Conservation (phyloP, 495 filamentous ascomycete genomes). For the Mycothermus thermophilus region DNA sequence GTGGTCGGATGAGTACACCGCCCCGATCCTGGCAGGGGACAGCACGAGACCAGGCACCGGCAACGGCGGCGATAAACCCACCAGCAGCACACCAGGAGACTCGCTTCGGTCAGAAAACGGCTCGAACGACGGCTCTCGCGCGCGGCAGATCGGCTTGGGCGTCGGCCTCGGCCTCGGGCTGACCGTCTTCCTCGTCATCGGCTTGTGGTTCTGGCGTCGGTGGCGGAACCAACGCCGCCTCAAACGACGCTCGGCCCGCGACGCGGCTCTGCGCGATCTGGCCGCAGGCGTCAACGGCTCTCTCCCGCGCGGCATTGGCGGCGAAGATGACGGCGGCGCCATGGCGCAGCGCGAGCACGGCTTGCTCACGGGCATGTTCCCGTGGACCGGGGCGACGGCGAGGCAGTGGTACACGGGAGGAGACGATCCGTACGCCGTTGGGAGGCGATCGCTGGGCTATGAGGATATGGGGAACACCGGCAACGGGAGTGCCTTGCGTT, state of each 20-base stretch:
- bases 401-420: conserved; percentile 31
- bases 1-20: conserved; percentile 58
- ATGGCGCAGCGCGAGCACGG: conserved; percentile 45
- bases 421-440: conserved; percentile 25
- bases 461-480: conserved; percentile 31
- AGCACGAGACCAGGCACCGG: conserved; percentile 1
- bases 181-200: conserved; percentile 34
- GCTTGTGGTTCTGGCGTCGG: conserved; percentile 36
- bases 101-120: too few relatives aligned
- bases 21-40: not conserved
- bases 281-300: conserved; percentile 26
- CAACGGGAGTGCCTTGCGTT: too few relatives aligned
- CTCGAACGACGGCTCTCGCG: not conserved
- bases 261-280: conserved; percentile 25
- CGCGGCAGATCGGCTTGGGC: conserved; percentile 31
- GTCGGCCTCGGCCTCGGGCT: conserved; percentile 63
- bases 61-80: not conserved
- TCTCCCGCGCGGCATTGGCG: conserved; percentile 8
- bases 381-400: conserved; percentile 16
- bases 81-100: not conserved
- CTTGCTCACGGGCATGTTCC: conserved; percentile 10
- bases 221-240: conserved; percentile 33
- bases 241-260: conserved; percentile 18
- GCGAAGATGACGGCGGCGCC: conserved; percentile 29
- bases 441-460: conserved; percentile 29